Percentiles rank a stretch among this genome's conserved stretches.
These are phyloP conservation scores for Musa acuminata DNA, from an alignment of 176 grass and related monocot genomes.

Conservation along the genomic window DNA sequence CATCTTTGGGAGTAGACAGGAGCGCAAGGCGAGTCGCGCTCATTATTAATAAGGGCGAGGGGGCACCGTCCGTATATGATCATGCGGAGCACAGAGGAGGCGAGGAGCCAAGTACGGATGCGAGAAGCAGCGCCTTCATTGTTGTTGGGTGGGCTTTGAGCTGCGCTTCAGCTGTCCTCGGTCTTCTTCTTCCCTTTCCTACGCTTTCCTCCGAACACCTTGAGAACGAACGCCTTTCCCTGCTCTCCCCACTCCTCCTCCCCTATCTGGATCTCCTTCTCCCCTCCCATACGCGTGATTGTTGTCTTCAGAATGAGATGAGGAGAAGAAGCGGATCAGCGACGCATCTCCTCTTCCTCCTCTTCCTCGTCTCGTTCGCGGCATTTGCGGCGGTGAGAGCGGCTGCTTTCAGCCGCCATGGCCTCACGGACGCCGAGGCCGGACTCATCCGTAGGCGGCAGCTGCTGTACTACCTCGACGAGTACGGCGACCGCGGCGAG, in stretches of 20 bases:
- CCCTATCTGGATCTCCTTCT: background rate
- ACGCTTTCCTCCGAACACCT: background rate
- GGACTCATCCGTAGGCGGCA: constrained; percentile 25
- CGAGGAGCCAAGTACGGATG: no score
- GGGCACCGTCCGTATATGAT: no score
- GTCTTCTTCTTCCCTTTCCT: background rate
- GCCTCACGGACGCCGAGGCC: constrained; percentile 24
- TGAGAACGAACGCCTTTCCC: background rate
- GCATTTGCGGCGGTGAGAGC: background rate
- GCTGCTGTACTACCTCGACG: constrained; percentile 35
- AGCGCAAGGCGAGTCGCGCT: no score
- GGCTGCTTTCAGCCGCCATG: constrained; percentile 22
- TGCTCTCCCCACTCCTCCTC: background rate
- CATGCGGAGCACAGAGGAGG: no score
- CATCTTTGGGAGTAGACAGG: no score
- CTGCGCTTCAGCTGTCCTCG: constrained; percentile 30
- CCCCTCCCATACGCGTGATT: background rate
- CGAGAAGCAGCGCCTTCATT: background rate
- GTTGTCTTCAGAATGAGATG: constrained; percentile 30
- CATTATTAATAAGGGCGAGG: no score
- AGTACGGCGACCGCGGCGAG: constrained; percentile 27
- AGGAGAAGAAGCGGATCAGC: constrained; percentile 13
- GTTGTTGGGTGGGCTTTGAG: constrained; percentile 13
- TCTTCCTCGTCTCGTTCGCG: constrained; percentile 16
- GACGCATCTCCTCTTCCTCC: background rate